These are phyloP conservation scores for Hygrophila difformis DNA, from an alignment of 257 asterid species.

Conservation along the genomic window DNA sequence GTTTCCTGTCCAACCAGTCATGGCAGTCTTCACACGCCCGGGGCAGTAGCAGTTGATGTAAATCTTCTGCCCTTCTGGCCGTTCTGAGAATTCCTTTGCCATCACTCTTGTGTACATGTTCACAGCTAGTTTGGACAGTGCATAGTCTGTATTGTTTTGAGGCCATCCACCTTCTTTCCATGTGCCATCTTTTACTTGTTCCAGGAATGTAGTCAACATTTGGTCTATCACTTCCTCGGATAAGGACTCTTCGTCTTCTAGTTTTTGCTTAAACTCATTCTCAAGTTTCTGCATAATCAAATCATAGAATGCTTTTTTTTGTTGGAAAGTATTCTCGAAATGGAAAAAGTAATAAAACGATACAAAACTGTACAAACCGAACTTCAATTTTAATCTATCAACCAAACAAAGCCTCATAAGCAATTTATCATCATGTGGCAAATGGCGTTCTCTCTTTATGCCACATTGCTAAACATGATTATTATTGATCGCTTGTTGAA, in stretches of 20 bases:
- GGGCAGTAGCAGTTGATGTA: conserved; percentile 56
- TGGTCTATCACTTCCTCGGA: conserved; percentile 66
- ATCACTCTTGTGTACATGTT: conserved; percentile 48
- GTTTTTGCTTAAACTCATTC: conserved; percentile 53
- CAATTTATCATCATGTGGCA: no score
- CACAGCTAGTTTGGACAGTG: conserved; percentile 50
- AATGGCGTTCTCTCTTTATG: no score
- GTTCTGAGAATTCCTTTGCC: conserved; percentile 28
- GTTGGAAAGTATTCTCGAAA: no score
- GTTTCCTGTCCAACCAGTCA: conserved; percentile 69
- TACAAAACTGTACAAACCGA: no score
- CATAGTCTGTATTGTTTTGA: conserved; percentile 49
- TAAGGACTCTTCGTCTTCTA: conserved; percentile 53
- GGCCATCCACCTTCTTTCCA: conserved; percentile 65
- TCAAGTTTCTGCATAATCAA: conserved; percentile 49
- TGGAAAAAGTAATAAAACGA: no score
- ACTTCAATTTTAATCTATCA: no score
- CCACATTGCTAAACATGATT: no score
- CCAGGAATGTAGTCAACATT: conserved; percentile 31
- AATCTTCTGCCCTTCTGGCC: conserved; percentile 47
- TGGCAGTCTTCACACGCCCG: conserved; percentile 63
- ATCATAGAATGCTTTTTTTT: no score
- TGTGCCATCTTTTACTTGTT: conserved; percentile 48
- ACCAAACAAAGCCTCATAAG: no score
- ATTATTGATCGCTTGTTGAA: no score